Evolutionary conservation across 495 filamentous ascomycete species (phyloP).

Genomic region (Penicillium angulare): DNA sequence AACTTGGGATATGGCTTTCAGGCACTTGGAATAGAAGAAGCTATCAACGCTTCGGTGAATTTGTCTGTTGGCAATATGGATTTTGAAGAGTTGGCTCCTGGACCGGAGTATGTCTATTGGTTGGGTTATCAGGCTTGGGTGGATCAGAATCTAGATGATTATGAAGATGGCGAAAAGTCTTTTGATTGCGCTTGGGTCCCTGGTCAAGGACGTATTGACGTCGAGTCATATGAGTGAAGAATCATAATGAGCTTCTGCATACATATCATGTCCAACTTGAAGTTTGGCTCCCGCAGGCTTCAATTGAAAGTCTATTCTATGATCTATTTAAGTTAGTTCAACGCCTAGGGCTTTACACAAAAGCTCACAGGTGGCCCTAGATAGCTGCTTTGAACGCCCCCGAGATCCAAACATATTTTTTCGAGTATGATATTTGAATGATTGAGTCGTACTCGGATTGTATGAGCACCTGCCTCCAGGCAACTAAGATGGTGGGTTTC

Average conservation of each 20-base stretch:
- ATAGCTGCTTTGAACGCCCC: conserved; percentile 64
- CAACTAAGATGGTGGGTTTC: conserved; percentile 12
- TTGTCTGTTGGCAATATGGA: not conserved
- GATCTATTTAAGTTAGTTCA: no score
- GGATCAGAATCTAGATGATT: not conserved
- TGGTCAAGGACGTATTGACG: not conserved
- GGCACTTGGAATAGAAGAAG: not conserved
- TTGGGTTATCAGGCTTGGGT: not conserved
- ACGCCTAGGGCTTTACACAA: no score
- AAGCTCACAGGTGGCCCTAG: conserved; percentile 56
- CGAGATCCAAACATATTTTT: conserved; percentile 66
- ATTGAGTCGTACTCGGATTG: conserved; percentile 44
- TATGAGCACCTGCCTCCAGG: conserved; percentile 4
- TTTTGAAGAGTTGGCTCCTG: not conserved
- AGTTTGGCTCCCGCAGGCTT: no score
- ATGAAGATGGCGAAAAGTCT: not conserved
- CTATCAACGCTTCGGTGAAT: not conserved
- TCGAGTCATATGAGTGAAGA: not conserved
- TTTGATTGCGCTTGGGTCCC: not conserved
- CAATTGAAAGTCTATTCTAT: no score
- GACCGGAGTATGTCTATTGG: not conserved
- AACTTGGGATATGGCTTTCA: not conserved
- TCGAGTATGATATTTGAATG: conserved; percentile 65
- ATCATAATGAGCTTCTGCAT: no score
- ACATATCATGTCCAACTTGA: no score